Evolutionary conservation across 2,329 filamentous ascomycete genomes (phyloP).

Genomic region (Alternaria postmessia): DNA sequence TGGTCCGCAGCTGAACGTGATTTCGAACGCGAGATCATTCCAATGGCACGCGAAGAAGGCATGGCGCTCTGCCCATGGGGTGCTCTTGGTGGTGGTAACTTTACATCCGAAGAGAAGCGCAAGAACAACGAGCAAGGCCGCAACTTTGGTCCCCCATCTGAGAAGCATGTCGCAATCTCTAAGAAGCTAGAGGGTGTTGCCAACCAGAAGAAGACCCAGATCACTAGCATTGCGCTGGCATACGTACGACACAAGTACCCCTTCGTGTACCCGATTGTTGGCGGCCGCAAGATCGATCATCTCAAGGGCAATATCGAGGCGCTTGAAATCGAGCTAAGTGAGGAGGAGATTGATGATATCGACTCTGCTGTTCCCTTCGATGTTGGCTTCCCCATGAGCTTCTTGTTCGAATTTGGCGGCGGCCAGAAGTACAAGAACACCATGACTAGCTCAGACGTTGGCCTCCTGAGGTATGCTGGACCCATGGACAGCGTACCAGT

Average conservation of each 20-base stretch:
- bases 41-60: slow-evolving; percentile 69
- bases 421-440: slow-evolving; percentile 37
- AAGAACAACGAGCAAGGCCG: slow-evolving; percentile 46
- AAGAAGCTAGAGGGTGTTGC: slow-evolving; percentile 68
- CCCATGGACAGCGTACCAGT: slow-evolving; percentile 37
- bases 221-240: slow-evolving; percentile 70
- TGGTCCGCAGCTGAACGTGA: slow-evolving; percentile 71
- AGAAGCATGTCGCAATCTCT: slow-evolving; percentile 62
- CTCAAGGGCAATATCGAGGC: slow-evolving; percentile 70
- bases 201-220: slow-evolving; percentile 62
- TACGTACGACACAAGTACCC: slow-evolving; percentile 76
- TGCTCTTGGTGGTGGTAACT: slow-evolving; percentile 59
- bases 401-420: slow-evolving; percentile 49
- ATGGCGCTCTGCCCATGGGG: slow-evolving; percentile 68
- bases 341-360: slow-evolving; percentile 63
- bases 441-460: slow-evolving; percentile 41
- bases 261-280: slow-evolving; percentile 78
- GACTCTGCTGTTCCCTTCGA: slow-evolving; percentile 63
- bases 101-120: slow-evolving; percentile 48
- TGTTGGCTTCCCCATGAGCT: slow-evolving; percentile 62
- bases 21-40: slow-evolving; percentile 73
- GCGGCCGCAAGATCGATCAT: slow-evolving; percentile 75
- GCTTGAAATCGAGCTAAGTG: slow-evolving; percentile 58
- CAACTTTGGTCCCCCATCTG: slow-evolving; percentile 51
- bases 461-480: slow-evolving; percentile 38